Base-by-base conservation (phyloP, 129 eudicot species). In the Cynara cardunculus region DNA sequence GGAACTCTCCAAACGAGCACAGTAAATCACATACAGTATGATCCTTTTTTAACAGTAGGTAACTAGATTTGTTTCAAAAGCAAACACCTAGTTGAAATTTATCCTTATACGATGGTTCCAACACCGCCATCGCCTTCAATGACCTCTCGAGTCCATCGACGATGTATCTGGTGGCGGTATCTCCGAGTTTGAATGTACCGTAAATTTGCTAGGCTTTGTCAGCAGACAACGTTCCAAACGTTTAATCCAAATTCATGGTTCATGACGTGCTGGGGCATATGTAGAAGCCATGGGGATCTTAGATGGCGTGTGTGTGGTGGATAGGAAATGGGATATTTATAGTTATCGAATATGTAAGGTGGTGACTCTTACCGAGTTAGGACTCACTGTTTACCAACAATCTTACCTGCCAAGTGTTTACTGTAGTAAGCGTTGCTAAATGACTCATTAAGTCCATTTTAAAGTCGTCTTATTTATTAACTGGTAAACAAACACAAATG, bases 101-200 rank as follows among this genome's bases (percentile, higher is more conserved):
- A 82, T 10, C 77, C 56, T 76, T 0, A 76, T 7, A n/a, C n/a
- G 25, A 82, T 34, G 27, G 85, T 82, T 21, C 85, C 85, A 19
- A 82, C 77, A 2, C 81, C 77, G 1, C 85, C 85, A 53, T 82
- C 77, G 0, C 85, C 85, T 82, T 82, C 77, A 25, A 82, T 9
- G 35, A 82, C 65, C 24, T 82, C 24, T 82, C 75, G 3, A 68
- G 13, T 1, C 61, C 26, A 18, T 77, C 73, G 3, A 82, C 77
- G 9, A 82, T 62, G 35, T 75, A 14, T 39, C 76, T 34, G n/a
- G 70, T 56, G 11, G 72, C 84, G 0, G 76, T 71, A 2, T 74
- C 75, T 27, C 32, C 81, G 1, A 82, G 25, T 14, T 76, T 25
- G 14, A 75, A 16, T 35, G 81, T 25, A 21, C 81, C 41, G 9